Base-by-base conservation (phyloP, 371 early-diverging fungal species). In the Actinomucor elegans region DNA sequence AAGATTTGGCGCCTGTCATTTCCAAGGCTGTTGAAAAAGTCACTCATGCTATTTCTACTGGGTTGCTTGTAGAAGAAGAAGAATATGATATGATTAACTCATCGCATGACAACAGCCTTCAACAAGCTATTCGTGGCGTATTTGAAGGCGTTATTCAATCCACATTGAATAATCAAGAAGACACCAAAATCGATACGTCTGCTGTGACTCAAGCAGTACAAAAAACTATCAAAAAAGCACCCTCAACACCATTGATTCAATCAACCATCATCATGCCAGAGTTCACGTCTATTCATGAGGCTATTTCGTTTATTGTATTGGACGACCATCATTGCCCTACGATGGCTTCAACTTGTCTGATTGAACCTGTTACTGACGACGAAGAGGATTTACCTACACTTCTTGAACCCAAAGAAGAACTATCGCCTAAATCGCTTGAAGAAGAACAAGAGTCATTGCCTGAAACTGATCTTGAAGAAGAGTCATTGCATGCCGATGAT, bases 211-310 rank as follows among this genome's bases (percentile, higher is more conserved):
- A 26, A 0, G 43, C 57, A 4, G 15, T 48, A n/a, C 48, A 43
- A 23, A 42, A 23, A 23, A 37, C 45, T 14, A 28, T 43, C 26
- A 24, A 20, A 14, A 33, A 24, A 8, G 42, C 24, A 17, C 28
- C 28, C 20, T 21, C 42, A n/a, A 23, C 6, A 3, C 12, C n/a
- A 12, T 5, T 7, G 9, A 38, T 9, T 24, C 9, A 8, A 8
- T 21, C 7, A 20, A 15, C 14, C 20, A 34, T 7, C 20, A 34
- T 23, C 23, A 28, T 17, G 20, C 35, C 17, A 18, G 15, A 20
- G 33, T 43, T 52, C 35, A 44, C 20, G 2, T 14, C 56, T 6
- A 42, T 56, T 28, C 35, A 49, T 9, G 56, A 56, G 28, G 56
- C 56, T 14, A 35, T 42, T 6, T 34, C 49, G 8, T 56, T 48